Percentiles rank a stretch among this genome's conserved stretches.
Conservation (phyloP, 139 green algal species). For the Micractinium conductrix region DNA sequence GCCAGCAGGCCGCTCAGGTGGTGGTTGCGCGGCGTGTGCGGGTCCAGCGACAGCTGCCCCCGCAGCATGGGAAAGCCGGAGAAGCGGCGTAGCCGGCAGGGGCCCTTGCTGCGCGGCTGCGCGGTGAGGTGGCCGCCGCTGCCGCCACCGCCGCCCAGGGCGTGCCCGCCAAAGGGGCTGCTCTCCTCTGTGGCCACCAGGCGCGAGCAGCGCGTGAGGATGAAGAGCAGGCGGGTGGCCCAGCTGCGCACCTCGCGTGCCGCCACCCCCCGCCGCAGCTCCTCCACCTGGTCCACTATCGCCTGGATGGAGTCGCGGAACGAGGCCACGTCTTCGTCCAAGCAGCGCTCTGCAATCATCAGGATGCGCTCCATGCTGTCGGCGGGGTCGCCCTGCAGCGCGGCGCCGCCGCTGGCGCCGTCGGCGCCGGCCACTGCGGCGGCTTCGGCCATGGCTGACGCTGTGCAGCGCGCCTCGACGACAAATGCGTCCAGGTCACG, state of each 20-base stretch:
- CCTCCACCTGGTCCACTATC: slow-evolving; percentile 73
- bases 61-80: slow-evolving; percentile 43
- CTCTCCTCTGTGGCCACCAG: slow-evolving; percentile 66
- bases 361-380: slow-evolving; percentile 20
- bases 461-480: slow-evolving; percentile 30
- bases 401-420: background rate
- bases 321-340: slow-evolving; percentile 60
- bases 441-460: background rate
- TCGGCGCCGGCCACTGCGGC: background rate
- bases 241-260: slow-evolving; percentile 35
- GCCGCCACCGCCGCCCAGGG: background rate
- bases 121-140: slow-evolving; percentile 26
- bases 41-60: slow-evolving; percentile 20
- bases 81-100: slow-evolving; percentile 39
- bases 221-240: slow-evolving; percentile 80
- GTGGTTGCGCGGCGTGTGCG: background rate
- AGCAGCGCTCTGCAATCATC: slow-evolving; percentile 60
- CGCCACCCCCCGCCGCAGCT: slow-evolving; percentile 49
- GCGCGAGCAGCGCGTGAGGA: slow-evolving; percentile 75
- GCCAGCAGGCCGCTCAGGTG: background rate
- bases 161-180: slow-evolving; percentile 18
- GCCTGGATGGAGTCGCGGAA: slow-evolving; percentile 71
- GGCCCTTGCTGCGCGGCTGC: slow-evolving; percentile 34
- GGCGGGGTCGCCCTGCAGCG: background rate
- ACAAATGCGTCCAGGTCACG: slow-evolving; percentile 53